Conservation (phyloP, 768 basidiomycete species). For the Trametes maxima region DNA sequence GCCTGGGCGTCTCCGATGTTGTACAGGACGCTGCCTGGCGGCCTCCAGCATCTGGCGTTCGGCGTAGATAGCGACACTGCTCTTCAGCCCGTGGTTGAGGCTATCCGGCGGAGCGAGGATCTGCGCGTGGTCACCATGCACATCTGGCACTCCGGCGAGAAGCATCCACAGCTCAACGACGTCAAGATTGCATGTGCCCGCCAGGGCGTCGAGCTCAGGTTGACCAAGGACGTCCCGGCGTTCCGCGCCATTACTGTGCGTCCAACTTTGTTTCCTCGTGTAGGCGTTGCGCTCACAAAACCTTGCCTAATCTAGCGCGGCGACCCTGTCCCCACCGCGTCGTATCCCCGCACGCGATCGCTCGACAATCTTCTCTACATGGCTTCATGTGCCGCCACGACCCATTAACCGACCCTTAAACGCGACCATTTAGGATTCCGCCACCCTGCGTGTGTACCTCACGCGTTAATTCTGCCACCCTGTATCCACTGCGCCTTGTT, state of each 20-base stretch:
- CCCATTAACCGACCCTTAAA: conserved; percentile 1
- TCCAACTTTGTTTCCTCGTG: conserved; percentile 15
- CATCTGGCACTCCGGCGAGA: conserved; percentile 53
- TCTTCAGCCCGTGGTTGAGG: conserved; percentile 56
- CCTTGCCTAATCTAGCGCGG: conserved; percentile 17
- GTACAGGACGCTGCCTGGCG: conserved; percentile 51
- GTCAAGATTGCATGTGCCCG: conserved; percentile 68
- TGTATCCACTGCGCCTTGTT: conserved; percentile 14
- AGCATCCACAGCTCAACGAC: conserved; percentile 51
- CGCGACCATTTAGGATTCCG: neutral
- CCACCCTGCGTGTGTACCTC: neutral
- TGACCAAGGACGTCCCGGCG: conserved; percentile 51
- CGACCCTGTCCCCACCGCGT: conserved; percentile 24
- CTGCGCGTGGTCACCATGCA: conserved; percentile 56
- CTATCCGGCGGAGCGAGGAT: conserved; percentile 47
- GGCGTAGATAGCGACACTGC: conserved; percentile 59
- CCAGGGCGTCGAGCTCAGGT: conserved; percentile 56
- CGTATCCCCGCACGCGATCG: conserved; percentile 23
- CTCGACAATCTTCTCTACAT: conserved; percentile 23
- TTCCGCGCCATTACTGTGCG: conserved; percentile 58
- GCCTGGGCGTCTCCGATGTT: conserved; percentile 47
- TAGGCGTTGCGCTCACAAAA: conserved; percentile 15
- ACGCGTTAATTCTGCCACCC: conserved; percentile 14
- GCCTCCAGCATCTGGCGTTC: conserved; percentile 59
- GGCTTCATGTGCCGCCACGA: conserved; percentile 18